Evolutionary conservation across 2,329 filamentous ascomycete genomes (phyloP).

Genomic region (Diaporthe longicolla): DNA sequence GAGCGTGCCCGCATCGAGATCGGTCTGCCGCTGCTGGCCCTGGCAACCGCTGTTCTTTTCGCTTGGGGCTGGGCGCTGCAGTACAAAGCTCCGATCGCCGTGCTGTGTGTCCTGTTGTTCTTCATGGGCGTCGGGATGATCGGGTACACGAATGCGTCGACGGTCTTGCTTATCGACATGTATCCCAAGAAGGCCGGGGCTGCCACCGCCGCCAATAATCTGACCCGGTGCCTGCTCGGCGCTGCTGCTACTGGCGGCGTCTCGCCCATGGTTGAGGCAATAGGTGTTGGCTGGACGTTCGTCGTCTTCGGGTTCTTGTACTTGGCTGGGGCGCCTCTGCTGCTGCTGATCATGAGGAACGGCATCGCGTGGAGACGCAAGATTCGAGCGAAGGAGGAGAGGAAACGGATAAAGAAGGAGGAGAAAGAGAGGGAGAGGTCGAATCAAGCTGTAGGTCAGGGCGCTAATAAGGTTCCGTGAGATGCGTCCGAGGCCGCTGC

Average conservation of each 20-base stretch:
- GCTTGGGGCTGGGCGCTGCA: constrained; percentile 68
- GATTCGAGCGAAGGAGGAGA: constrained; percentile 48
- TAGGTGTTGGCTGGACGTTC: constrained; percentile 68
- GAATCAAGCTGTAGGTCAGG: background rate
- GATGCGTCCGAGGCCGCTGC: background rate
- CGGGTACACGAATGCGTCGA: constrained; percentile 67
- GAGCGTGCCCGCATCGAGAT: constrained; percentile 65
- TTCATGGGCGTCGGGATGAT: constrained; percentile 64
- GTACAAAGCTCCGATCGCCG: constrained; percentile 58
- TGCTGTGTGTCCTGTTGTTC: constrained; percentile 62
- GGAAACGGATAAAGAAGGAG: constrained; percentile 43
- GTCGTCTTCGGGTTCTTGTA: constrained; percentile 62
- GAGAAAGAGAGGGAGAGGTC: background rate
- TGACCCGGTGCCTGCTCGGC: constrained; percentile 68
- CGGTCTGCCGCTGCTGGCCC: constrained; percentile 63
- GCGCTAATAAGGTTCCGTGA: background rate
- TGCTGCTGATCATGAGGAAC: constrained; percentile 58
- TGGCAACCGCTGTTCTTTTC: constrained; percentile 63
- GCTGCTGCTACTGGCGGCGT: constrained; percentile 67
- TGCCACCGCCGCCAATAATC: constrained; percentile 69
- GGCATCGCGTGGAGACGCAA: constrained; percentile 61
- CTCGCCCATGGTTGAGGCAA: constrained; percentile 63
- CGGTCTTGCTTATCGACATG: constrained; percentile 69
- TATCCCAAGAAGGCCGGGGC: constrained; percentile 66
- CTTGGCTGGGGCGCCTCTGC: constrained; percentile 55